These are phyloP conservation scores for Lachancea meyersii DNA, from an alignment of 805 yeast species.

Conservation along the genomic window DNA sequence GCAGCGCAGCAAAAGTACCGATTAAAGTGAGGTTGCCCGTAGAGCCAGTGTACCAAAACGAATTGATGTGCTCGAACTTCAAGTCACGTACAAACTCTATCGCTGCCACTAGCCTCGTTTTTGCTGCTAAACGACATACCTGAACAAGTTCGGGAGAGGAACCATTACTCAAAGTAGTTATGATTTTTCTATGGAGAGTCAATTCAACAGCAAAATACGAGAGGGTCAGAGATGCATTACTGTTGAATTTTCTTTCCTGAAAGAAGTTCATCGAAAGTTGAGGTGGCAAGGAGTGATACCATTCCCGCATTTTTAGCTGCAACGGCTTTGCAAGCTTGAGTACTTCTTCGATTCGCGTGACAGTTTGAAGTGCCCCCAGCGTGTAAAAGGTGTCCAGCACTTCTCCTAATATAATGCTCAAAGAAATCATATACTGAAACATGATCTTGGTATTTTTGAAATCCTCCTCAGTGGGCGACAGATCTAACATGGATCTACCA, in stretches of 20 bases:
- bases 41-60: slow-evolving; percentile 86
- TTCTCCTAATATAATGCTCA: slow-evolving; percentile 64
- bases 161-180: slow-evolving; percentile 42
- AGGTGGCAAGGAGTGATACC: slow-evolving; percentile 70
- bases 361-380: slow-evolving; percentile 51
- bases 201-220: slow-evolving; percentile 88
- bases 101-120: slow-evolving; percentile 73
- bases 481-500: slow-evolving; percentile 22
- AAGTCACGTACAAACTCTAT: slow-evolving; percentile 70
- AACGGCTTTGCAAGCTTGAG: slow-evolving; percentile 74
- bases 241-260: slow-evolving; percentile 55
- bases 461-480: slow-evolving; percentile 41
- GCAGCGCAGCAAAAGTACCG: slow-evolving; percentile 80
- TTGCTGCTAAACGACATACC: slow-evolving; percentile 83
- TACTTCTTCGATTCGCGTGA: slow-evolving; percentile 58
- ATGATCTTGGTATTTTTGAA: slow-evolving; percentile 63
- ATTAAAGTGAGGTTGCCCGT: slow-evolving; percentile 72
- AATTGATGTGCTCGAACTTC: slow-evolving; percentile 74
- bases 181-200: slow-evolving; percentile 73
- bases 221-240: slow-evolving; percentile 73
- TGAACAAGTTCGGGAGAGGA: slow-evolving; percentile 48
- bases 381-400: slow-evolving; percentile 69
- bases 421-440: slow-evolving; percentile 60
- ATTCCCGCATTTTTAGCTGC: slow-evolving; percentile 60
- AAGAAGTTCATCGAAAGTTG: slow-evolving; percentile 57